Base-by-base conservation (phyloP, 2,329 filamentous ascomycete genomes). In the Aspergillus arachidicola region DNA sequence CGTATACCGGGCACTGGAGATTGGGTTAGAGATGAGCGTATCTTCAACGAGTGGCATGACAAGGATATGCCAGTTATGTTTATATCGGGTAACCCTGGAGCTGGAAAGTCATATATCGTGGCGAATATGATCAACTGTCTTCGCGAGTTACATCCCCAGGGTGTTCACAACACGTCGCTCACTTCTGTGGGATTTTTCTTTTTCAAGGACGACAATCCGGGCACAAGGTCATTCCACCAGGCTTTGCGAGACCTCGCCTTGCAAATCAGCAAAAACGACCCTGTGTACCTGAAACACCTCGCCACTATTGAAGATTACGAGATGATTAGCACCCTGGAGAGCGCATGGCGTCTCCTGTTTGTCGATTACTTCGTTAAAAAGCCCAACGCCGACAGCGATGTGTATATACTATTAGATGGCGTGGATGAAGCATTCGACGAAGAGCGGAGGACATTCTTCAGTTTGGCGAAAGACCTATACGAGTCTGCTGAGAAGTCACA, bases 331-430 rank as follows among this genome's bases (percentile, higher is more conserved):
- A 82, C 81, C 0, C 75, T 83, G 2, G 68, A 80, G 2, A 83
- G 81, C 53, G 79, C 80, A 0, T 84, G 80, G 63, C 70, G 79
- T 4, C 76, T 75, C 7, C 70, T 84, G 0, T 77, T 84, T 12
- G 68, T 78, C 0, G 71, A 80, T 6, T 81, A 79, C 0, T 78
- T 79, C 57, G 56, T 75, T 6, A 71, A 74, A 4, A 75, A 75
- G n/a, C 62, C 66, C 7, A 73, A 73, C 6, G 28, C 53, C 7
- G 70, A 71, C 1, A 77, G 78, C 3, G 61, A 28, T n/a, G 72
- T 80, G 2, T 83, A 81, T 68, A 67, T 84, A n/a, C 75, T 84
- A 36, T 66, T 84, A 3, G 82, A 84, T 50, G 82, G 80, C 4
- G 72, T 84, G 5, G 82, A 84, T 59, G 82, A 84, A 67, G 81